Conservation (phyloP, 192 early-diverging fungal species). For the Backusella luteola region DNA sequence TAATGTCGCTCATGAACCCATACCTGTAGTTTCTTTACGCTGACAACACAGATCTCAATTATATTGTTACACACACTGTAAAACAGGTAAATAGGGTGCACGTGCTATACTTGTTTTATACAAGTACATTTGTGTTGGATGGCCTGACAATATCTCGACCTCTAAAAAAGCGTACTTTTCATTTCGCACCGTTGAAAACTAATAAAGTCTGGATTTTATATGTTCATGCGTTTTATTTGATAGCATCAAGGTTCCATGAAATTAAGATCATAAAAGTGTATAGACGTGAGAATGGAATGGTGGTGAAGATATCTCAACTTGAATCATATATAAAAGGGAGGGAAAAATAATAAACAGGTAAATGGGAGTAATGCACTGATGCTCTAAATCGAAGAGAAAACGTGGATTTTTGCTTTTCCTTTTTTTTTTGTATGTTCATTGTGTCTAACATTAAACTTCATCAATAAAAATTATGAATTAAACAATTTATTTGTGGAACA, state of each 20-base stretch:
- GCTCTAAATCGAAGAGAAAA: not conserved
- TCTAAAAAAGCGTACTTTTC: not conserved
- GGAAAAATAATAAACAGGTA: not conserved
- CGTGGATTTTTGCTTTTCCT: not conserved
- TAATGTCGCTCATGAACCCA: not conserved
- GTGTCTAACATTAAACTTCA: conserved; percentile 3
- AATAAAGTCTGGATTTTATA: not conserved
- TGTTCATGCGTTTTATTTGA: not conserved
- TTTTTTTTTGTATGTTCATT: not conserved
- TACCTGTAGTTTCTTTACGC: not conserved
- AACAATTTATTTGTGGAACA: not conserved
- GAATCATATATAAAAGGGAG: not conserved
- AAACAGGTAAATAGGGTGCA: not conserved
- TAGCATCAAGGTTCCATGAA: not conserved
- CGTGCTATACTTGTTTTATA: conserved; percentile 6
- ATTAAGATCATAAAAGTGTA: not conserved
- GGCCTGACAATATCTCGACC: conserved; percentile 4
- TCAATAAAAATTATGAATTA: conserved; percentile 5
- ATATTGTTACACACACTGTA: not conserved
- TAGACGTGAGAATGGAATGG: not conserved
- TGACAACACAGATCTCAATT: not conserved
- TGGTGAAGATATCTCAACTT: not conserved
- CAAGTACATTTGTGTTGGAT: not conserved
- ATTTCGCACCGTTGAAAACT: not conserved
- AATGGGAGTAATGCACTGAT: not conserved